These are phyloP conservation scores for Alnus glutinosa DNA, from an alignment of 306 rosid genomes.

Conservation along the genomic window DNA sequence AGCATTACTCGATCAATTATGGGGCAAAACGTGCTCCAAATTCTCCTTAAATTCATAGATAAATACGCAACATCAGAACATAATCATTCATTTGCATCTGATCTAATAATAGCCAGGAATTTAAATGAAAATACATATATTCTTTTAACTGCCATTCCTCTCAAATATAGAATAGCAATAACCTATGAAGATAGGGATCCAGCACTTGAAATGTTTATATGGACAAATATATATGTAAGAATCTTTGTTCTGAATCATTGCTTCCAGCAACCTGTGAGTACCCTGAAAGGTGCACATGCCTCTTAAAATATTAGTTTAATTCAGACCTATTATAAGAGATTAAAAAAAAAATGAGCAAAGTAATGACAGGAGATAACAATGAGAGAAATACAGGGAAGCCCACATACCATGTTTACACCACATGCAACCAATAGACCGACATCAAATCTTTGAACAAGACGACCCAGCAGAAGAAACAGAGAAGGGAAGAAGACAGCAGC, in stretches of 20 bases:
- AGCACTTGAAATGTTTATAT: constrained; percentile 37
- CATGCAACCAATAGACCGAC: constrained; percentile 37
- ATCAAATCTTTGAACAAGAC: constrained; percentile 46
- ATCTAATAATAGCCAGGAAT: constrained; percentile 29
- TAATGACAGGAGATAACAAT: background rate
- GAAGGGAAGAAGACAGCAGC: constrained; percentile 44
- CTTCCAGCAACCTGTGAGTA: constrained; percentile 44
- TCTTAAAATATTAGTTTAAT: background rate
- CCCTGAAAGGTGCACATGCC: constrained; percentile 34
- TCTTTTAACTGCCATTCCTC: constrained; percentile 41
- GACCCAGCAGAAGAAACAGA: constrained; percentile 48
- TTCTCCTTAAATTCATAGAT: background rate
- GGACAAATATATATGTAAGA: constrained; percentile 46
- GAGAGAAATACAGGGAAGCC: constrained; percentile 27
- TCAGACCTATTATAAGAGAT: constrained; percentile 14
- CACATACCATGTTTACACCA: constrained; percentile 54
- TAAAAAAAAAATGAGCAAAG: constrained; percentile 24
- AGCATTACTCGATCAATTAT: too few species aligned
- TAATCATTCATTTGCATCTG: constrained; percentile 20
- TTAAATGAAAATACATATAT: constrained; percentile 40
- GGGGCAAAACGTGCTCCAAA: background rate
- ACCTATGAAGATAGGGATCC: constrained; percentile 32
- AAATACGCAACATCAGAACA: background rate
- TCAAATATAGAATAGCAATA: constrained; percentile 41
- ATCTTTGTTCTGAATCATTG: constrained; percentile 41